These are phyloP conservation scores for Backusella westeae DNA, from an alignment of 192 early-diverging fungal species.

Conservation along the genomic window DNA sequence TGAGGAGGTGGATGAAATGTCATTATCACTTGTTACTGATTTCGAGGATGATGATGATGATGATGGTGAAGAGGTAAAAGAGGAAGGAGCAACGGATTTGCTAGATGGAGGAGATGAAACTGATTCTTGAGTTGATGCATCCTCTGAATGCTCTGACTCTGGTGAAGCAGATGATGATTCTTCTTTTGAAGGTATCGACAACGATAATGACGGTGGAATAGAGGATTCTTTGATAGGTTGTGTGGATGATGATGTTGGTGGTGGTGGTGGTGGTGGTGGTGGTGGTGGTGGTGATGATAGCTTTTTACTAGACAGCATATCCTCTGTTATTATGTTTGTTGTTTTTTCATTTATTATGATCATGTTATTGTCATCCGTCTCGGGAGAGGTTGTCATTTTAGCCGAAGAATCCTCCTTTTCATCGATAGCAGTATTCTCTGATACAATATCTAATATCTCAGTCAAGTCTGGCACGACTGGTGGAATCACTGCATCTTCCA, in stretches of 20 bases:
- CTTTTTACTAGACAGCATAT: too few relatives aligned
- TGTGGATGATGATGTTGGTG: background rate
- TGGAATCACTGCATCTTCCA: constrained; percentile 1
- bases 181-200: background rate
- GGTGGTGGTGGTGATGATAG: too few relatives aligned
- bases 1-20: background rate
- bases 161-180: background rate
- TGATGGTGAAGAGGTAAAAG: background rate
- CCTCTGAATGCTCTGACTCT: background rate
- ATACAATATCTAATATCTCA: background rate
- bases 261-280: background rate
- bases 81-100: too few relatives aligned
- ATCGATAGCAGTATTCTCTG: background rate
- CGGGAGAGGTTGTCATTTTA: background rate
- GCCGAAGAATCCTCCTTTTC: background rate
- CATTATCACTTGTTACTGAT: background rate
- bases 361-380: background rate
- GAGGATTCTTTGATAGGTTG: background rate
- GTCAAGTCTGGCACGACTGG: background rate
- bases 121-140: background rate
- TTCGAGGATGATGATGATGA: background rate
- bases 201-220: background rate
- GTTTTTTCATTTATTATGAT: background rate
- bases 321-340: background rate
- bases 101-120: background rate